Evolutionary conservation across 495 filamentous ascomycete genomes (phyloP), one percentile per base, ranked within the genome.

Genomic region (Chaetomium tenue): DNA sequence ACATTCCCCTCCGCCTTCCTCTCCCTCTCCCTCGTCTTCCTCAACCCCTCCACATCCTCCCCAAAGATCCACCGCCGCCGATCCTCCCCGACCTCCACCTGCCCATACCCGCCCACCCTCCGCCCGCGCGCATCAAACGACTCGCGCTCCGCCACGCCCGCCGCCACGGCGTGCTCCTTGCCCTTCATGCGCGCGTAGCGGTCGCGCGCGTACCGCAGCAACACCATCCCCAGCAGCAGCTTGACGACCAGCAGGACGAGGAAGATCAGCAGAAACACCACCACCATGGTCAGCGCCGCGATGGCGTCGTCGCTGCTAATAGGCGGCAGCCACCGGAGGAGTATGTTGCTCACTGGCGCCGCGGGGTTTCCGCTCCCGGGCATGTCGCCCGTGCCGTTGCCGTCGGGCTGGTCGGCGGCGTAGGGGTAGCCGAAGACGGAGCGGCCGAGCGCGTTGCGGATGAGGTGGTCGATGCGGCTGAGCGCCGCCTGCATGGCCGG

Each of bases 21-120:
- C 62, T 94, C 92, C 63, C 85, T 86, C 67, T 93, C 90, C 69
- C 87, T 85, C 65, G 89, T 73, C 64, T 83, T 82, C 64, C 81
- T 81, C 64, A 90, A 70, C 1, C 86, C 90, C 39, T 91, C 89
- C 0, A 84, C 80, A 75, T 96, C 92, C 74, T 94, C 93, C 8
- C 83, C 86, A 77, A 95, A 97, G 63, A 98, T 92, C 88, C 87
- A 89, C 62, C 87, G 81, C 66, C 90, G 82, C 71, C 94, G 88
- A 13, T 96, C 92, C 23, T 97, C 94, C 55, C 89, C 90, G 0
- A 97, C 85, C 66, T 97, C 95, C 2, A 94, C 87, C 30, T 90
- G 82, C 0, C 91, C 92, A 82, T 88, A 93, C 0, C 89, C 89
- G 0, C 93, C 92, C 48, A 91, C 78, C 5, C 92, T 83, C 69